Conservation (phyloP, 441 rosid species). For the Pelargonium australe region DNA sequence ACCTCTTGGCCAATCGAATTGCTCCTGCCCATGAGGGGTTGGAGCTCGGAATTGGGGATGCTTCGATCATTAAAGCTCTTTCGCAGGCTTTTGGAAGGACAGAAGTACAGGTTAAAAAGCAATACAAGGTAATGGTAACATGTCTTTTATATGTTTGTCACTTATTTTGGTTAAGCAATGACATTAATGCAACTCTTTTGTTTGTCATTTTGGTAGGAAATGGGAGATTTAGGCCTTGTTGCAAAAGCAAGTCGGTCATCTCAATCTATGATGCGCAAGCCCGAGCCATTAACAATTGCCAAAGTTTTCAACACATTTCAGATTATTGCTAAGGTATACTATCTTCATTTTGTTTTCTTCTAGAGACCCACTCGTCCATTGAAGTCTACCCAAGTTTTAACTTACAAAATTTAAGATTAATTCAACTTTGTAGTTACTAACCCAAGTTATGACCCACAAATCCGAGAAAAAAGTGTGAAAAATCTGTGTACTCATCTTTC, state of each 20-base stretch:
- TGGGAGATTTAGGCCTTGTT: conserved; percentile 89
- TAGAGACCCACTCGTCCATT: not conserved
- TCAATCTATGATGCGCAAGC: conserved; percentile 84
- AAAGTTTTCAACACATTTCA: conserved; percentile 69
- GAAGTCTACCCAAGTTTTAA: not conserved
- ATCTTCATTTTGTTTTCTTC: not conserved
- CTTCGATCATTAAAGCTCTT: conserved; percentile 67
- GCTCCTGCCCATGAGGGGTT: conserved; percentile 85
- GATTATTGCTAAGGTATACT: conserved; percentile 75
- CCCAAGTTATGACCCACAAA: not conserved
- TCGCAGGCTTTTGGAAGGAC: conserved; percentile 83
- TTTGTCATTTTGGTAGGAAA: conserved; percentile 34
- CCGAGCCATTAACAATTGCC: conserved; percentile 63
- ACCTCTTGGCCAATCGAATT: conserved; percentile 63
- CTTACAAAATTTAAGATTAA: not conserved
- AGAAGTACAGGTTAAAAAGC: conserved; percentile 58
- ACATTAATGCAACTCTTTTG: not conserved
- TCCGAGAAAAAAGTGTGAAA: not conserved
- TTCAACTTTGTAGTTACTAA: not conserved
- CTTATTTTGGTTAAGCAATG: not conserved
- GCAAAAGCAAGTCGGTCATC: conserved; percentile 91
- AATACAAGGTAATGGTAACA: conserved; percentile 41
- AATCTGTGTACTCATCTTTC: not conserved
- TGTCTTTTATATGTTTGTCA: not conserved
- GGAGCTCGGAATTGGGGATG: conserved; percentile 81